A percentile compares a stretch with the other conserved stretches of the same genome.
phyloP scores from a whole-genome alignment of 2,329 filamentous ascomycete species.

The Alternaria sp. region DNA sequence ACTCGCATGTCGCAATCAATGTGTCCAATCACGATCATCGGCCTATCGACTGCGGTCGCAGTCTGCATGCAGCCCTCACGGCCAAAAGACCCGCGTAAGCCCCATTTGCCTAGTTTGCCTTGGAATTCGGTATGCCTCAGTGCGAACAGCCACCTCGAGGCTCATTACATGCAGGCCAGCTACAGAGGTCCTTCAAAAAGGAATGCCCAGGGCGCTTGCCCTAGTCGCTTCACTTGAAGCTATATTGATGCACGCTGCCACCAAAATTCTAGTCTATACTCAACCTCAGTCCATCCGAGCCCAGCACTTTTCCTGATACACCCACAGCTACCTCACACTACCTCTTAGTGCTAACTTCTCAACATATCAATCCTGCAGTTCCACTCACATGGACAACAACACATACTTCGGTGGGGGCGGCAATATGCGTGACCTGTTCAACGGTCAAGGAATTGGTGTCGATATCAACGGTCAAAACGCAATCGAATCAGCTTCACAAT shows the following conservation, averaged over 20 bases:
- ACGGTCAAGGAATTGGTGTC: background rate
- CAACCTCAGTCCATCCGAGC: background rate
- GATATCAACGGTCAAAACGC: background rate
- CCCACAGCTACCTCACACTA: background rate
- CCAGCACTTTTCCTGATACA: background rate
- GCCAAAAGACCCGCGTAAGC: constrained; percentile 10
- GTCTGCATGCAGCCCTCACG: background rate
- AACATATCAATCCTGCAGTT: background rate
- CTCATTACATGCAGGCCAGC: constrained; percentile 13
- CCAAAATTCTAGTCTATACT: background rate
- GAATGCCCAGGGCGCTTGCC: background rate
- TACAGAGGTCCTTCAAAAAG: constrained; percentile 9
- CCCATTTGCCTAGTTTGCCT: constrained; percentile 31
- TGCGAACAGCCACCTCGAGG: constrained; percentile 10
- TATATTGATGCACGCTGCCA: constrained; percentile 12
- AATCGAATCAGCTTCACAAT: constrained; percentile 7
- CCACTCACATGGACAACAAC: constrained; percentile 1
- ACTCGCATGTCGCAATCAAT: background rate
- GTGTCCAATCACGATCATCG: background rate
- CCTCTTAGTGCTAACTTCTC: background rate
- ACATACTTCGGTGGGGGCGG: constrained; percentile 1
- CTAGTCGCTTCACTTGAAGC: background rate
- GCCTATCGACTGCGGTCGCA: background rate
- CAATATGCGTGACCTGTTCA: constrained; percentile 1
- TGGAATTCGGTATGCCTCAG: constrained; percentile 7